Evolutionary conservation across 2,329 filamentous ascomycete genomes (phyloP), one percentile per base, ranked within the genome.

Genomic region (Penicillium nordicum): DNA sequence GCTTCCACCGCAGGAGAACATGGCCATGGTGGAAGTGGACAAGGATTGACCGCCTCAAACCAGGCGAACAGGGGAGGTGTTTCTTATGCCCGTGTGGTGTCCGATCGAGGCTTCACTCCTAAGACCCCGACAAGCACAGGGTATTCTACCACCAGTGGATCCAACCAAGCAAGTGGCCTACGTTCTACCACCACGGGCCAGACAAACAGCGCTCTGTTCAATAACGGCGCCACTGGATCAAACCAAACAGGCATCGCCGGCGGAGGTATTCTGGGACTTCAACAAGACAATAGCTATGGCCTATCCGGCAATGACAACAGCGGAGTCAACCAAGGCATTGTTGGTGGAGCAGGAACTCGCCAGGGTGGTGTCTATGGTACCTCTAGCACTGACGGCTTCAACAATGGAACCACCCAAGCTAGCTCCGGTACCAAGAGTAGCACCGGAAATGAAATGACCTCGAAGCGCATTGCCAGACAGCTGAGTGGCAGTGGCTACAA

Each of bases 401-500:
- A 36, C 21, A 38, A 38, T 8, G 45, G 42, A 18, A 7, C 32
- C 14, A 16, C 36, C 12, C 34, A 53, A 7, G 38, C 23, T n/a
- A 42, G 46, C 7, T 36, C 48, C 5, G 51, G 46, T 18, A 29
- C 51, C 21, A 50, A 37, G 27, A 56, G 12, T 4, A 49, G 42
- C 18, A 40, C 47, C 6, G 50, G 21, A 2, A 46, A 43, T 21
- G 46, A 30, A 1, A 11, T 30, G 7, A 34, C 50, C 3, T 37
- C 47, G 5, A 57, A 50, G 14, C 55, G 59, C 14, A 51, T 51
- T 14, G 57, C 64, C 10, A 57, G 44, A 18, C 54, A 57, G 16
- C 38, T 64, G 9, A 58, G 53, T 44, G 36, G 46, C 4, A 44
- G 53, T 36, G 50, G 53, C 6, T 50, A 59, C 42, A 66, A 67